Evolutionary conservation across 2,329 filamentous ascomycete species (phyloP).

Genomic region (Fusarium sp.): DNA sequence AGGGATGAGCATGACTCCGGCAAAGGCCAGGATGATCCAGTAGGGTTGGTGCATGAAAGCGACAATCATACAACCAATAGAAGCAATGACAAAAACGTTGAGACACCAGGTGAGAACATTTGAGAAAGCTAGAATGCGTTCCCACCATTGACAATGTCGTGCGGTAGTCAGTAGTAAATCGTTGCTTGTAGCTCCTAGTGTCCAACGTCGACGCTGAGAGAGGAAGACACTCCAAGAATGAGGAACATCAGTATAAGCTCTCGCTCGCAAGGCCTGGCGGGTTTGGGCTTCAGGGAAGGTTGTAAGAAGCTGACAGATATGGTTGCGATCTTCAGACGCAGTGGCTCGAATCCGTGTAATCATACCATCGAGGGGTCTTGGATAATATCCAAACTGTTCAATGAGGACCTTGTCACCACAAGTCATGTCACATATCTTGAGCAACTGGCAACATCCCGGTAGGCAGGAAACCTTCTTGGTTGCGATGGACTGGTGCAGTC

Average conservation of each 20-base stretch:
- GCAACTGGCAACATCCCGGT: slow-evolving; percentile 45
- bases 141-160: slow-evolving; percentile 47
- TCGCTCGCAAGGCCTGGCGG: slow-evolving; percentile 58
- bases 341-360: slow-evolving; percentile 47
- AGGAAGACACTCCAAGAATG: slow-evolving; percentile 59
- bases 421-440: slow-evolving; percentile 45
- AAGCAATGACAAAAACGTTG: slow-evolving; percentile 48
- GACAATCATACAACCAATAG: slow-evolving; percentile 49
- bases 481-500: slow-evolving; percentile 46
- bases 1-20: slow-evolving; percentile 48
- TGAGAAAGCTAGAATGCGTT: slow-evolving; percentile 44
- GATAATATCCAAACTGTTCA: slow-evolving; percentile 47
- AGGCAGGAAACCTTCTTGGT: slow-evolving; percentile 48
- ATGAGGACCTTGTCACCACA: slow-evolving; percentile 45
- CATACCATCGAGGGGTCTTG: slow-evolving; percentile 42
- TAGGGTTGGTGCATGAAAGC: slow-evolving; percentile 49
- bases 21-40: slow-evolving; percentile 49
- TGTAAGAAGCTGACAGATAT: slow-evolving; percentile 47
- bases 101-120: slow-evolving; percentile 48
- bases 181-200: slow-evolving; percentile 49
- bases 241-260: slow-evolving; percentile 59
- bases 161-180: slow-evolving; percentile 42
- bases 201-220: slow-evolving; percentile 49
- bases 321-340: slow-evolving; percentile 47
- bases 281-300: slow-evolving; percentile 56